Conservation (phyloP, 208 protist genomes). For the Trypanosoma melophagium region DNA sequence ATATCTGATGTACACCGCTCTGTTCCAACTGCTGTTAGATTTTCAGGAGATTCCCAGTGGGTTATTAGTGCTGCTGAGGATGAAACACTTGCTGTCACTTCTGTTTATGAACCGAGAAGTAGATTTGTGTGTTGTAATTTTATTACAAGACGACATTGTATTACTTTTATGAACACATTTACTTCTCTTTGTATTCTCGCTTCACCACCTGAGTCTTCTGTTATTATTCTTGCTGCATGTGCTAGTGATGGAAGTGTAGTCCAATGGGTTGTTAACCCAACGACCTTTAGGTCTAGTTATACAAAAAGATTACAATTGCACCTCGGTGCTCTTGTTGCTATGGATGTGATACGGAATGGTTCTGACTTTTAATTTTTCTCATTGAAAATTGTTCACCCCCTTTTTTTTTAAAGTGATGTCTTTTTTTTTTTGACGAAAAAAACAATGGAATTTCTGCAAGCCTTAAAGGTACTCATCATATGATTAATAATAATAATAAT, state of each 20-base stretch:
- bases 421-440: neutral
- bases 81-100: conserved; percentile 67
- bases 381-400: neutral
- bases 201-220: conserved; percentile 61
- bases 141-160: conserved; percentile 66
- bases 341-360: conserved; percentile 37
- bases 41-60: conserved; percentile 76
- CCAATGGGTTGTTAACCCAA: conserved; percentile 77
- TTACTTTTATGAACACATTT: conserved; percentile 86
- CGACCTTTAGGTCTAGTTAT: conserved; percentile 42
- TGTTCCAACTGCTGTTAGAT: conserved; percentile 57
- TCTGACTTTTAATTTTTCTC: neutral
- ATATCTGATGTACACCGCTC: conserved; percentile 59
- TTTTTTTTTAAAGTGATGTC: neutral
- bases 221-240: conserved; percentile 73
- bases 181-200: conserved; percentile 71
- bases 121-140: conserved; percentile 61
- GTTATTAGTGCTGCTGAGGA: conserved; percentile 78
- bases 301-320: conserved; percentile 80
- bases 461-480: too few relatives aligned
- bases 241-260: conserved; percentile 77
- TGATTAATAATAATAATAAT: neutral
- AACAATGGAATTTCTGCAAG: too few relatives aligned
- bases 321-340: conserved; percentile 65
- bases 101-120: conserved; percentile 40